Evolutionary conservation across 306 rosid genomes (phyloP), one percentile per base, ranked within the genome.

Genomic region (Cercis canadensis): DNA sequence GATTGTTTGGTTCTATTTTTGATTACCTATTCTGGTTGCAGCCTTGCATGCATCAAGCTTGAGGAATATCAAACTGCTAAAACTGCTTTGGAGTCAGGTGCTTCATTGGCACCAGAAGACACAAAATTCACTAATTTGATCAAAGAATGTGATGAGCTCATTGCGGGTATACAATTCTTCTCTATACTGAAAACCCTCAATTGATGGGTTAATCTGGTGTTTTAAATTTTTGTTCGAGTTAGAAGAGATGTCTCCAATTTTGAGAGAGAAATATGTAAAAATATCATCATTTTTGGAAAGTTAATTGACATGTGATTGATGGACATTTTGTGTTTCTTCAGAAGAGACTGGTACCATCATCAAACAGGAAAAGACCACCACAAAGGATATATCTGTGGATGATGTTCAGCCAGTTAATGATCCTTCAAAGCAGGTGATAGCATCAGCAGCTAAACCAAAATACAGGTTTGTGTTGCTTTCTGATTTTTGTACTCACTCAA

Each of bases 51-150:
- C 82, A 24, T 91, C 61, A 89, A 60, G 57, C 97, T 94, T 17
- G 99, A 91, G 82, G 97, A 91, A 78, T 91, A 87, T 77, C 82
- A 91, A 70, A 94, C 99, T 41, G 99, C 99, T 6, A 91, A 84
- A 83, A 70, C 80, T 3, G 96, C 97, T 5, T 66, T 94, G 75
- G 86, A 87, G 78, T 55, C 17, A 1, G 97, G 99, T 66, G 90
- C 88, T 32, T 44, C 97, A 36, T 71, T 91, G 75, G 84, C 80
- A 16, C 74, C 80, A 0, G 90, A 36, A 18, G 83, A 91, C 11
- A 24, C 86, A 59, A 86, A 90, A 80, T 91, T 89, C 62, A 55
- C 73, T 3, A 62, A 43, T 14, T 70, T 84, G 65, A 89, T 94
- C 36, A 74, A 87, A 73, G 90, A 91, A 70, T 94, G 99, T 57